Evolutionary conservation across 208 protist genomes (phyloP).

Genomic region (Angomonas deanei): DNA sequence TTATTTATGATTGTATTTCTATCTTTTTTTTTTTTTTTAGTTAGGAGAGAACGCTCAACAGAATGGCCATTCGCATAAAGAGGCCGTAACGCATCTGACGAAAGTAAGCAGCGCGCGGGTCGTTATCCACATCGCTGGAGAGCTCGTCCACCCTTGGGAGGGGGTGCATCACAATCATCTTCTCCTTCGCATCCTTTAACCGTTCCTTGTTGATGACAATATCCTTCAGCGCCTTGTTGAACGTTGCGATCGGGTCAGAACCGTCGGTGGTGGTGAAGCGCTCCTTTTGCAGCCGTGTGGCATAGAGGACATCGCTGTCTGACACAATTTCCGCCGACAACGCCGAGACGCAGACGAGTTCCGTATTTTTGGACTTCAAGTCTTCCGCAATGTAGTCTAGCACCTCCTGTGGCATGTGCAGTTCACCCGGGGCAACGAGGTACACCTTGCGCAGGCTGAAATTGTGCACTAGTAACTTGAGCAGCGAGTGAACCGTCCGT

Average conservation of each 20-base stretch:
- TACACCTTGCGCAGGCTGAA: slow-evolving; percentile 73
- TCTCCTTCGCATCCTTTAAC: slow-evolving; percentile 70
- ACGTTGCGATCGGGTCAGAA: slow-evolving; percentile 64
- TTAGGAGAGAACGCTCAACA: slow-evolving; percentile 83
- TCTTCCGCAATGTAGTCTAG: slow-evolving; percentile 45
- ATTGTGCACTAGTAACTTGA: slow-evolving; percentile 89
- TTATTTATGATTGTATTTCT: neutral
- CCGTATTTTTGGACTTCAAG: slow-evolving; percentile 35
- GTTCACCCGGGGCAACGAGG: slow-evolving; percentile 82
- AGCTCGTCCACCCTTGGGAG: slow-evolving; percentile 97
- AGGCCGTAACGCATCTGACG: slow-evolving; percentile 97
- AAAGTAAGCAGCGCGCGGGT: slow-evolving; percentile 97
- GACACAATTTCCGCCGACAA: slow-evolving; percentile 61
- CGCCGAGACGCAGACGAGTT: slow-evolving; percentile 14
- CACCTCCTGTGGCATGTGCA: slow-evolving; percentile 89
- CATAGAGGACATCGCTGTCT: slow-evolving; percentile 95
- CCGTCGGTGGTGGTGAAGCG: slow-evolving; percentile 78
- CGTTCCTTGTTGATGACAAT: slow-evolving; percentile 69
- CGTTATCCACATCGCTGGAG: slow-evolving; percentile 83
- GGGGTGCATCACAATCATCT: slow-evolving; percentile 97
- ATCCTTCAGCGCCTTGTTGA: slow-evolving; percentile 74
- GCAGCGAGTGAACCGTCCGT: slow-evolving; percentile 95
- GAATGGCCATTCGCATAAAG: slow-evolving; percentile 97
- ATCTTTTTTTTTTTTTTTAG: neutral
- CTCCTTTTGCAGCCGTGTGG: slow-evolving; percentile 97